Evolutionary conservation across 441 rosid genomes (phyloP).

Genomic region (Flueggea neowawraea): DNA sequence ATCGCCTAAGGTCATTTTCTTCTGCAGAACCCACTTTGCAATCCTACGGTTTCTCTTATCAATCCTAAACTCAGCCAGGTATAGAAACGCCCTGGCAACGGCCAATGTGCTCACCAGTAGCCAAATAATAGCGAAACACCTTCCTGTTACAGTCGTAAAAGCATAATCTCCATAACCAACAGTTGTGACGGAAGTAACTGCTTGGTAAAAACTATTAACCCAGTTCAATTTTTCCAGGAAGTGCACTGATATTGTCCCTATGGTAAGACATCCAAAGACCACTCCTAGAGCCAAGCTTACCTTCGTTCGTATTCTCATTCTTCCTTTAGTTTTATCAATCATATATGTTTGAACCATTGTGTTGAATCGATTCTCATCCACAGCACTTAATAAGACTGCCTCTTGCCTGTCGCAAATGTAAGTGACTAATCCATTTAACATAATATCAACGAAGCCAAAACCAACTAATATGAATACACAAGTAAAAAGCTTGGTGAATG

Average conservation of each 20-base stretch:
- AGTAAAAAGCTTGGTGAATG: constrained; percentile 58
- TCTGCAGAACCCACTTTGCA: constrained; percentile 63
- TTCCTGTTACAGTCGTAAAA: constrained; percentile 39
- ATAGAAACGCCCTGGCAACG: constrained; percentile 61
- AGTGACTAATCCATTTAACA: constrained; percentile 56
- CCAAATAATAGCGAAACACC: constrained; percentile 69
- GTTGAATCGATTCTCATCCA: constrained; percentile 44
- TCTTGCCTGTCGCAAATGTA: constrained; percentile 69
- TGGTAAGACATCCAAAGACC: constrained; percentile 44
- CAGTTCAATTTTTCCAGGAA: constrained; percentile 43
- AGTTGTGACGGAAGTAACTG: constrained; percentile 67
- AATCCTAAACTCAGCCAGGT: constrained; percentile 56
- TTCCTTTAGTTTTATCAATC: constrained; percentile 57
- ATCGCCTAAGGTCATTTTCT: constrained; percentile 62
- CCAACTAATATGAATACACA: constrained; percentile 51
- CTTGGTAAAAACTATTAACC: constrained; percentile 63
- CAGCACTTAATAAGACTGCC: constrained; percentile 48
- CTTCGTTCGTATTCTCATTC: constrained; percentile 66
- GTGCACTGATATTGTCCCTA: constrained; percentile 42
- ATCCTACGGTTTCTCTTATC: constrained; percentile 53
- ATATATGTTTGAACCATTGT: constrained; percentile 41
- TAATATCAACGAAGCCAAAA: constrained; percentile 58
- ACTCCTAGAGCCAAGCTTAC: constrained; percentile 49
- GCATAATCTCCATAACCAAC: constrained; percentile 70
- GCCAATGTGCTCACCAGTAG: constrained; percentile 54